Conservation (phyloP, 1,284 basidiomycete species). For the Leccinum holopus region DNA sequence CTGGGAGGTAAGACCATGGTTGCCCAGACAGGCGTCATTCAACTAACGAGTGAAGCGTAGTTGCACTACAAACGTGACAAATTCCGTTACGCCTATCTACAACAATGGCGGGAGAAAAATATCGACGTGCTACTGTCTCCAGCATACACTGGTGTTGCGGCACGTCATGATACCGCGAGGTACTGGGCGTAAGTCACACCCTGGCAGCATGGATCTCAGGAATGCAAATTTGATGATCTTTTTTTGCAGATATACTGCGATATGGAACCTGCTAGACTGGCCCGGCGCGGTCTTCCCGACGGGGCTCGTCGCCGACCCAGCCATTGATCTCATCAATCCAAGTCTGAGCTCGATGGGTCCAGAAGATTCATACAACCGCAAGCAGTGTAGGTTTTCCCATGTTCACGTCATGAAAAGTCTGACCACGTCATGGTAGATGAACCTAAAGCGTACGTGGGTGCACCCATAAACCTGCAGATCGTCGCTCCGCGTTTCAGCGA, state of each 20-base stretch:
- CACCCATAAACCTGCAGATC: neutral
- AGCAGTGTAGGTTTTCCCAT: conserved; percentile 14
- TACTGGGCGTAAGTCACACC: conserved; percentile 34
- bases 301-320: conserved; percentile 26
- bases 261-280: conserved; percentile 33
- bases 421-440: conserved; percentile 20
- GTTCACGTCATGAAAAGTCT: neutral
- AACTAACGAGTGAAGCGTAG: conserved; percentile 13
- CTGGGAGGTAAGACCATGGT: conserved; percentile 31
- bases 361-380: conserved; percentile 25
- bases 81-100: conserved; percentile 29
- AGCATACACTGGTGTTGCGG: conserved; percentile 27
- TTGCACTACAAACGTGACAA: conserved; percentile 27
- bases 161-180: conserved; percentile 28
- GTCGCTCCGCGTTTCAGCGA: conserved; percentile 16
- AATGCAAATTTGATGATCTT: neutral
- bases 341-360: conserved; percentile 13
- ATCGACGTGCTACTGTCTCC: conserved; percentile 36
- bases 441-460: conserved; percentile 10
- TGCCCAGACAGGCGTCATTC: neutral
- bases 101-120: conserved; percentile 28
- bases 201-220: neutral
- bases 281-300: conserved; percentile 32
- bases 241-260: conserved; percentile 19
- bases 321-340: conserved; percentile 15